A percentile compares a stretch with the other conserved stretches of the same genome.
Conservation (phyloP, 192 early-diverging fungal genomes). For the Backusella sp. region DNA sequence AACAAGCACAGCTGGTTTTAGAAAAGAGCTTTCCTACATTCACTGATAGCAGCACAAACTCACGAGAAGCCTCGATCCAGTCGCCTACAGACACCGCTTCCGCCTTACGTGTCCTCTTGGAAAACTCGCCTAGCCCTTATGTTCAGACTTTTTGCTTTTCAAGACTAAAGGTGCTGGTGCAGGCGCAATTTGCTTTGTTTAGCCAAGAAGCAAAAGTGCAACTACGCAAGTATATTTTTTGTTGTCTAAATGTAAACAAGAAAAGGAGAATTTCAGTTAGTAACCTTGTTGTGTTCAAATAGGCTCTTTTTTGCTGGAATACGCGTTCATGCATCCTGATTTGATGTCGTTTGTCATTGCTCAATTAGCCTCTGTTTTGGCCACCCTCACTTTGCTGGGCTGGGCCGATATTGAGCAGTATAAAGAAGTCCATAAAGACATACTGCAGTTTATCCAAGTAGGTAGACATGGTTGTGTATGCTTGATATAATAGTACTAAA, state of each 20-base stretch:
- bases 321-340: constrained; percentile 55
- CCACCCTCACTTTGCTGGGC: constrained; percentile 63
- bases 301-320: constrained; percentile 64
- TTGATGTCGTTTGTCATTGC: constrained; percentile 57
- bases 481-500: neutral
- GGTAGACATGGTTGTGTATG: neutral
- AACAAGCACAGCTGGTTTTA: constrained; percentile 68
- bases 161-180: constrained; percentile 57
- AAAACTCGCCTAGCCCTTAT: constrained; percentile 63
- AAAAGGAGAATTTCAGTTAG: neutral
- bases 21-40: constrained; percentile 85
- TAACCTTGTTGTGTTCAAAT: neutral
- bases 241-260: neutral
- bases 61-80: constrained; percentile 34
- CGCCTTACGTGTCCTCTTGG: constrained; percentile 56
- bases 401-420: constrained; percentile 78
- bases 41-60: constrained; percentile 48
- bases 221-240: constrained; percentile 24
- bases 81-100: constrained; percentile 58
- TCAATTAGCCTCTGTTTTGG: constrained; percentile 59
- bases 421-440: constrained; percentile 45
- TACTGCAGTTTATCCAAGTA: constrained; percentile 61
- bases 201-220: constrained; percentile 29
- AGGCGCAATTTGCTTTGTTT: constrained; percentile 37
- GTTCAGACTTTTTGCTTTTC: constrained; percentile 65